Evolutionary conservation across 164 flowering plant species (phyloP).

Genomic region (Chimonanthus salicifolius): DNA sequence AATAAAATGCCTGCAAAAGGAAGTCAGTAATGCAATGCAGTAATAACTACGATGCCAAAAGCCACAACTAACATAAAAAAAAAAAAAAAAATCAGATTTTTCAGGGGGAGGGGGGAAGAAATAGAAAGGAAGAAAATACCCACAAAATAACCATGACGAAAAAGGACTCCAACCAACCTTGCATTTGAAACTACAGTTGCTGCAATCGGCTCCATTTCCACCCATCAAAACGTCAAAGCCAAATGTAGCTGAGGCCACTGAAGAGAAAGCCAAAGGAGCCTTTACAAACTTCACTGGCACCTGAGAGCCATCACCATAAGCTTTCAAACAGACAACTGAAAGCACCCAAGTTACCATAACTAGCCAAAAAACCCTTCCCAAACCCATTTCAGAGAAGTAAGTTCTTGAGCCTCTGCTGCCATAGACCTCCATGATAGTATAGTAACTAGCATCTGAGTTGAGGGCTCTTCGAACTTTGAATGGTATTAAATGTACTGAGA

Average conservation of each 20-base stretch:
- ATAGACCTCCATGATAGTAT: not conserved
- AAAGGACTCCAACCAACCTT: conserved; percentile 43
- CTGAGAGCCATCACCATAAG: conserved; percentile 30
- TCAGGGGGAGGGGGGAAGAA: not conserved
- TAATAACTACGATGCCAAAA: not conserved
- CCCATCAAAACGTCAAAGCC: conserved; percentile 49
- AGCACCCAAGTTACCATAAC: conserved; percentile 41
- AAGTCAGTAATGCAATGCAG: too few species aligned
- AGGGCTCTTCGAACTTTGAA: not conserved
- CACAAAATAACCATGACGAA: not conserved
- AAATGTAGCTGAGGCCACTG: conserved; percentile 47
- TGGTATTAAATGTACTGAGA: not conserved
- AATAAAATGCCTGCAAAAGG: too few species aligned
- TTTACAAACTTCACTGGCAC: conserved; percentile 49
- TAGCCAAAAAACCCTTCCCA: conserved; percentile 26
- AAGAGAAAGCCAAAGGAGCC: conserved; percentile 50
- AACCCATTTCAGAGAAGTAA: conserved; percentile 34
- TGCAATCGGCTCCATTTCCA: conserved; percentile 32
- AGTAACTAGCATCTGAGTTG: conserved; percentile 6
- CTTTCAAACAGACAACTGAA: conserved; percentile 24
- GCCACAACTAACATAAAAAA: not conserved
- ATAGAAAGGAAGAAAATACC: not conserved
- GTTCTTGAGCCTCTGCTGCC: conserved; percentile 4
- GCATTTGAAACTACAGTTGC: conserved; percentile 59
- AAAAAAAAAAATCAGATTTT: not conserved